Base-by-base conservation (phyloP, 257 asterid genomes). In the Penstemon eatonii region DNA sequence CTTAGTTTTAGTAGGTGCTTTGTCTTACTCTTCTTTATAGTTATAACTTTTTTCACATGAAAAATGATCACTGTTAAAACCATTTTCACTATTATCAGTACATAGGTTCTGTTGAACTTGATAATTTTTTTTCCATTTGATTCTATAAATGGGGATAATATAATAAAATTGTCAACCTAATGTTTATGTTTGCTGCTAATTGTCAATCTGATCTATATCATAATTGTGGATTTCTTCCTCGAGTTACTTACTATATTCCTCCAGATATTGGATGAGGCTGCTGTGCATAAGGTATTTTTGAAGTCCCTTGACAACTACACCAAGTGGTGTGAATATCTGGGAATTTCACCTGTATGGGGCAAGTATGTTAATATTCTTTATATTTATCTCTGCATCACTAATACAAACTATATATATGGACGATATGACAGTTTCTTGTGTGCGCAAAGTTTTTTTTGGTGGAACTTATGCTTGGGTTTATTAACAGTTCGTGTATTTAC, bases 221-320 rank as follows among this genome's bases (percentile, higher is more conserved):
- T 66, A 43, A 18, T 61, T 65, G 42, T 37, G 72, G 52, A 52
- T 62, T 57, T 68, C 46, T 65, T 45, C 9, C 66, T 73, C 66
- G 65, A 59, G 37, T 61, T 74, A 64, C 42, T 66, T 80, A n/a
- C 73, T 40, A 12, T 63, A 73, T 69, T 75, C 56, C 66, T 75
- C 47, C 83, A 93, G 99, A 84, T 84, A 72, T 84, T 93, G 91
- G 99, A 93, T 70, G 99, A 93, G 84, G 96, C 96, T 71, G 96
- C 97, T 45, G 96, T 84, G 63, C 97, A 89, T 76, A 81, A 72
- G 74, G 89, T 93, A 71, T 93, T 93, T 77, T 61, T 86, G 76
- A 93, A 93, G 86, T 85, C 97, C 72, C 89, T 93, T 60, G 99
- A 90, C 79, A 93, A 93, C 79, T 93, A 93, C 82, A 88, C 87